These are phyloP conservation scores for Zymoseptoria crescenta DNA, from an alignment of 2,329 filamentous ascomycete genomes.

Conservation along the genomic window DNA sequence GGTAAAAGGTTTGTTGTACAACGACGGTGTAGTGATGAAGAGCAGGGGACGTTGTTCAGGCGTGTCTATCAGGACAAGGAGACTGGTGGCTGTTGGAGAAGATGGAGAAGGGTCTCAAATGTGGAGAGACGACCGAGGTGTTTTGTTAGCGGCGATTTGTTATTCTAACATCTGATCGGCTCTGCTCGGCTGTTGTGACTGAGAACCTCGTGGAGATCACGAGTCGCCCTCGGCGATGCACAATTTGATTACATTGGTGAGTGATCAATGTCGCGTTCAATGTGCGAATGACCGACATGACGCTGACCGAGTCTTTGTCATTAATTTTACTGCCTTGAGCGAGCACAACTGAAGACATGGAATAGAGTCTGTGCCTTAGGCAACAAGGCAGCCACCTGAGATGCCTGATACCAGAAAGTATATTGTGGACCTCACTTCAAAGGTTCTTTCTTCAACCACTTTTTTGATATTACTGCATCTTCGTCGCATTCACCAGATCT, in stretches of 20 bases:
- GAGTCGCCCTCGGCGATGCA: not conserved
- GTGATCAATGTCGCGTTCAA: not conserved
- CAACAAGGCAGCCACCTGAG: not conserved
- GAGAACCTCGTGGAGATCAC: not conserved
- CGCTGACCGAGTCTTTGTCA: no score
- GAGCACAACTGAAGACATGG: not conserved
- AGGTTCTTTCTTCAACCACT: not conserved
- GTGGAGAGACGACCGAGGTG: not conserved
- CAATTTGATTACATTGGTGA: not conserved
- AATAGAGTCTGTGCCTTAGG: not conserved
- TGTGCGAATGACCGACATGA: no score
- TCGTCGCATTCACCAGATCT: not conserved
- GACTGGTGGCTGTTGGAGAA: not conserved
- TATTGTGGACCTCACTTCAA: not conserved
- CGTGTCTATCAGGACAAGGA: not conserved
- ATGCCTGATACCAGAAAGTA: not conserved
- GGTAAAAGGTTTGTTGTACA: not conserved
- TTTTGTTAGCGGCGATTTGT: not conserved
- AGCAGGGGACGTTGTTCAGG: not conserved
- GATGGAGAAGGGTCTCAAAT: not conserved
- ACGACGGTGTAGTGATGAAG: not conserved
- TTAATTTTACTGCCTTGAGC: no score
- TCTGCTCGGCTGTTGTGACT: not conserved
- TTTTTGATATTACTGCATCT: not conserved
- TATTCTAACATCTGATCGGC: not conserved